These are phyloP conservation scores for Podospora australis DNA, from an alignment of 495 filamentous ascomycete genomes.

Conservation along the genomic window DNA sequence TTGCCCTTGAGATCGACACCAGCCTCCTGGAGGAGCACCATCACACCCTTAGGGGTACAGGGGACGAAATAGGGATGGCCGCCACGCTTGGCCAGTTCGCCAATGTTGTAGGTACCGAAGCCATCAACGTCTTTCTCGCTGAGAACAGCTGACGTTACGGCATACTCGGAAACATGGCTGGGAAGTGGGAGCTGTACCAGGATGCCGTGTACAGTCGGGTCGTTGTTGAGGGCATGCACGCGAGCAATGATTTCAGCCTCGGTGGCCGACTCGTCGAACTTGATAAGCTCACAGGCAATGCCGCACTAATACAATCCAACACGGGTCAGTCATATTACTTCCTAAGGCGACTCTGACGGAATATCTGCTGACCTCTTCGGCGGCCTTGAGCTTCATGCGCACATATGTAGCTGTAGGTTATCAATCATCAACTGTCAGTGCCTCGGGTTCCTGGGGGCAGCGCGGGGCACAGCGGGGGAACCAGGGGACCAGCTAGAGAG, in stretches of 20 bases:
- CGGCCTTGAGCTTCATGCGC: slow-evolving; percentile 98
- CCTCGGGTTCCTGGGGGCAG: slow-evolving; percentile 13
- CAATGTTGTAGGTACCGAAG: slow-evolving; percentile 88
- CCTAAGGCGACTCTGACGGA: neutral
- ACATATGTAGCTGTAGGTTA: slow-evolving; percentile 78
- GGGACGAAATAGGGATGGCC: slow-evolving; percentile 82
- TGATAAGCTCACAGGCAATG: slow-evolving; percentile 78
- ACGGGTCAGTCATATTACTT: neutral
- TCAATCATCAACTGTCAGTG: slow-evolving; percentile 15
- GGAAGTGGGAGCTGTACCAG: slow-evolving; percentile 91
- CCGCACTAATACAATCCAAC: slow-evolving; percentile 53
- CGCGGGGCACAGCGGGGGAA: slow-evolving; percentile 4
- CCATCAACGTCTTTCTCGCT: slow-evolving; percentile 98
- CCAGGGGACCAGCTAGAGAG: too few species aligned
- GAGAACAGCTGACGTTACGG: slow-evolving; percentile 80
- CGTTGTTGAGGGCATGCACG: slow-evolving; percentile 77
- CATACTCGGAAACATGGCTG: slow-evolving; percentile 78
- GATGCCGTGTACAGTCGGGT: slow-evolving; percentile 82
- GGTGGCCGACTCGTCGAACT: slow-evolving; percentile 72
- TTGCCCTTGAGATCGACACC: slow-evolving; percentile 82
- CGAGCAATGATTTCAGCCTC: slow-evolving; percentile 80
- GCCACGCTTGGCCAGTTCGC: slow-evolving; percentile 90
- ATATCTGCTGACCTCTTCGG: slow-evolving; percentile 63
- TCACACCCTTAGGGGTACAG: slow-evolving; percentile 95
- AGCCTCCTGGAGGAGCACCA: slow-evolving; percentile 79